These are phyloP conservation scores for Gardenia jasminoides DNA, from an alignment of 257 asterid species.

Conservation along the genomic window DNA sequence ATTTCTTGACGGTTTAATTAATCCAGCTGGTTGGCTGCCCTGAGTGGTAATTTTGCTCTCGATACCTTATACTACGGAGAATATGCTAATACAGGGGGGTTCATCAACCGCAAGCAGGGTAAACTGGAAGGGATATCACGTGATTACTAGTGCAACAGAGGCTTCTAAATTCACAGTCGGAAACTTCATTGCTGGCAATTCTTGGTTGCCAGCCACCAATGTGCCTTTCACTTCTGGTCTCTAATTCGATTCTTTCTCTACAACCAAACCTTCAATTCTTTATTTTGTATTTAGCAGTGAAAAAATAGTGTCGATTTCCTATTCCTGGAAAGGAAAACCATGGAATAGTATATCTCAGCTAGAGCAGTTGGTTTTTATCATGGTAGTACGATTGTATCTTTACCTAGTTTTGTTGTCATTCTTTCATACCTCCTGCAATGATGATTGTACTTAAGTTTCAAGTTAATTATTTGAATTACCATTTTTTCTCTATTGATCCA, in stretches of 20 bases:
- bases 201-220: conserved; percentile 69
- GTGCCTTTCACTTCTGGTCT: conserved; percentile 80
- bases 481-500: neutral
- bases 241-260: conserved; percentile 11
- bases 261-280: neutral
- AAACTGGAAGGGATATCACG: conserved; percentile 73
- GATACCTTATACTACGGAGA: conserved; percentile 75
- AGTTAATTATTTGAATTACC: too few species aligned
- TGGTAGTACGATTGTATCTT: too few species aligned
- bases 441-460: neutral
- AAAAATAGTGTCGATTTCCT: neutral
- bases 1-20: conserved; percentile 48
- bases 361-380: neutral
- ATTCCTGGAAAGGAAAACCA: neutral
- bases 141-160: conserved; percentile 59
- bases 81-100: conserved; percentile 81
- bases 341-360: neutral
- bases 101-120: conserved; percentile 65
- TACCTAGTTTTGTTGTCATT: too few species aligned
- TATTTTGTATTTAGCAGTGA: neutral
- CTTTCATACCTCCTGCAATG: neutral
- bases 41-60: conserved; percentile 84
- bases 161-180: conserved; percentile 66
- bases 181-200: conserved; percentile 58
- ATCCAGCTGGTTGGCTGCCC: conserved; percentile 81